Evolutionary conservation across 345 rosid species (phyloP).

Genomic region (Viola odorata): DNA sequence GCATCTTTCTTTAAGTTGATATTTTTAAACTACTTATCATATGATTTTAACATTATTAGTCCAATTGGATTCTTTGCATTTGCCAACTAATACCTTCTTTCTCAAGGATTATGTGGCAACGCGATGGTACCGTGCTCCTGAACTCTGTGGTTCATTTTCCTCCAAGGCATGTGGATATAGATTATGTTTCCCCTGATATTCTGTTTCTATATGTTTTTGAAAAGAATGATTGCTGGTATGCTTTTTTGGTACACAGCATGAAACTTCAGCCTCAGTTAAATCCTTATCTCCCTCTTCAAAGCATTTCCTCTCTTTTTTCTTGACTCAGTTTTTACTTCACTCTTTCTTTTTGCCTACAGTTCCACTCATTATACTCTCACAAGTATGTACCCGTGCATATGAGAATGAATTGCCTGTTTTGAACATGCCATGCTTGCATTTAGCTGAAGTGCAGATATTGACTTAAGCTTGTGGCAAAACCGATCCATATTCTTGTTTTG

Average conservation of each 20-base stretch:
- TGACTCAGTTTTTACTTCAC: too few species aligned
- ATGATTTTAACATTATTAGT: neutral
- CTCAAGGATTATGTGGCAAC: conserved; percentile 97
- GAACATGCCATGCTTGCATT: neutral
- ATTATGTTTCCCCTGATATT: neutral
- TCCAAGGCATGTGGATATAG: conserved; percentile 54
- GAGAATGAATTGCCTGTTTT: neutral
- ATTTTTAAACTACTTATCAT: neutral
- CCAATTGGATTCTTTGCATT: conserved; percentile 5
- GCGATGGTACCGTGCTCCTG: conserved; percentile 99
- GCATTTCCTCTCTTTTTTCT: too few species aligned
- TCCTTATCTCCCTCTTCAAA: too few species aligned
- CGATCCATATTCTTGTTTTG: too few species aligned
- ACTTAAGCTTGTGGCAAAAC: too few species aligned
- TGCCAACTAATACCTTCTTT: conserved; percentile 31
- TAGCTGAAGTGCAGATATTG: neutral
- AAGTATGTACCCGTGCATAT: neutral
- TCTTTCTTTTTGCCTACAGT: too few species aligned
- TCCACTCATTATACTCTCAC: neutral
- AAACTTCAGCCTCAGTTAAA: neutral
- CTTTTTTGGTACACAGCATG: neutral
- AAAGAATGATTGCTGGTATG: neutral
- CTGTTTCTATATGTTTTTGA: neutral
- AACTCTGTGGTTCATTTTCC: conserved; percentile 92
- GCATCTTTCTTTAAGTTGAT: neutral